Base-by-base conservation (phyloP, 208 protist genomes). In the Wallacemonas rigidus region DNA sequence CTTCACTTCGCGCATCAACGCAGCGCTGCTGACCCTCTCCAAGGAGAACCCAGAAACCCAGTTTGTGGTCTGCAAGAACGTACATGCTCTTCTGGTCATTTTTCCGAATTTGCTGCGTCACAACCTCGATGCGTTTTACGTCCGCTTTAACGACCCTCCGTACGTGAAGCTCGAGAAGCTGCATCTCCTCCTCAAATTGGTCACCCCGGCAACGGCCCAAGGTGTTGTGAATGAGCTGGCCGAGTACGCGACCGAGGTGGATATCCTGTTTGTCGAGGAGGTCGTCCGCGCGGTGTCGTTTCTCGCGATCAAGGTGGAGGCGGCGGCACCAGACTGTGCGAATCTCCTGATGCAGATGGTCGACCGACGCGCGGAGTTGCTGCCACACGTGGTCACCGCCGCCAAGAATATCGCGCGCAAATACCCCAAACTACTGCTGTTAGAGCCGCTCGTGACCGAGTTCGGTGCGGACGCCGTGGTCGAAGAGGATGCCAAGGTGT, bases 91-190 rank as follows among this genome's bases (percentile, higher is more conserved):
- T 67, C 82, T 99, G 1, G 98, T 99, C 62, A 94, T 98, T 71
- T 93, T 96, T 63, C 98, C 98, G 15, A 89, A 86, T 68, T 84
- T 99, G 38, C 86, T 99, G 44, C 81, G 78, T 38, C 77, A 77
- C 36, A 94, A 88, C 80, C 82, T 95, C 26, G 93, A 98, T 70
- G 89, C 99, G 26, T 99, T 99, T 80, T 99, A 99, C 83, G 98
- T 98, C 57, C 99, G 99, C 75, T 99, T 99, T 92, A 99, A 98
- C 68, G 99, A 99, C 76, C 98, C 99, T 17, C 96, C 98, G 56
- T 99, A 99, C 78, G 98, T 99, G 39, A 99, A 99, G 82, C 91
- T 99, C 69, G 98, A 99, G 86, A 99, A 99, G 84, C 92, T 99
- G 15, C 95, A 98, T 41, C 97, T 99, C 58, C 88, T 99, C 71